Conservation (phyloP, 1,284 basidiomycete genomes). For the Boletus semigastroideus region DNA sequence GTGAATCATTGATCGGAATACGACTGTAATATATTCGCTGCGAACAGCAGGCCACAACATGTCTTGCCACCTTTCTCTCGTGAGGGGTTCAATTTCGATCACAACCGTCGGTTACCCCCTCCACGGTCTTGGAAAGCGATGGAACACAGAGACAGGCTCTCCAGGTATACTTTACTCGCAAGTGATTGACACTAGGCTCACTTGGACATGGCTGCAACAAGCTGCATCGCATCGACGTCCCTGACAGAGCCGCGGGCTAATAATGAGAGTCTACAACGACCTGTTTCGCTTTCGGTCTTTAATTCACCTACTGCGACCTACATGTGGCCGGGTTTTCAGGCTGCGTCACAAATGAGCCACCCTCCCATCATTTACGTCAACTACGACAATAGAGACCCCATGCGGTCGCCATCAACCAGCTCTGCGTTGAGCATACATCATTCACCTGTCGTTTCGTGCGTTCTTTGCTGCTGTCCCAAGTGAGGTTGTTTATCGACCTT, state of each 20-base stretch:
- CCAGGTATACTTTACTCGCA: constrained; percentile 24
- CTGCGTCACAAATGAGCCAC: constrained; percentile 38
- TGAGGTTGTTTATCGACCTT: constrained; percentile 17
- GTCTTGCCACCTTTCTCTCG: constrained; percentile 34
- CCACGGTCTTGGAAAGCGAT: constrained; percentile 32
- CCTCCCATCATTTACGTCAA: constrained; percentile 40
- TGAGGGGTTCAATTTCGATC: constrained; percentile 36
- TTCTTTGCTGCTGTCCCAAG: constrained; percentile 18
- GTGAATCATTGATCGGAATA: constrained; percentile 29
- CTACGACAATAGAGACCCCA: constrained; percentile 34
- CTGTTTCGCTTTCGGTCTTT: constrained; percentile 37
- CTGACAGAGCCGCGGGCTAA: constrained; percentile 21
- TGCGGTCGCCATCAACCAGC: constrained; percentile 33
- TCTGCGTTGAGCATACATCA: constrained; percentile 30
- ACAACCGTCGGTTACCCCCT: constrained; percentile 34
- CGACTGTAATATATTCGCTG: constrained; percentile 19
- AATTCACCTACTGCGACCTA: constrained; percentile 41
- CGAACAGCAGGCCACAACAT: constrained; percentile 36
- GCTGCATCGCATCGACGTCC: constrained; percentile 25
- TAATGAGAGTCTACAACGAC: constrained; percentile 32
- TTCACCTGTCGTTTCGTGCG: constrained; percentile 32
- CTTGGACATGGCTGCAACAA: constrained; percentile 18
- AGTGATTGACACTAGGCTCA: constrained; percentile 17
- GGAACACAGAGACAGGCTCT: constrained; percentile 29
- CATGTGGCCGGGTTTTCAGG: constrained; percentile 40